Percentiles rank a stretch among this genome's conserved stretches.
phyloP scores from a whole-genome alignment of 768 basidiomycete genomes.

The Calocybe indica region DNA sequence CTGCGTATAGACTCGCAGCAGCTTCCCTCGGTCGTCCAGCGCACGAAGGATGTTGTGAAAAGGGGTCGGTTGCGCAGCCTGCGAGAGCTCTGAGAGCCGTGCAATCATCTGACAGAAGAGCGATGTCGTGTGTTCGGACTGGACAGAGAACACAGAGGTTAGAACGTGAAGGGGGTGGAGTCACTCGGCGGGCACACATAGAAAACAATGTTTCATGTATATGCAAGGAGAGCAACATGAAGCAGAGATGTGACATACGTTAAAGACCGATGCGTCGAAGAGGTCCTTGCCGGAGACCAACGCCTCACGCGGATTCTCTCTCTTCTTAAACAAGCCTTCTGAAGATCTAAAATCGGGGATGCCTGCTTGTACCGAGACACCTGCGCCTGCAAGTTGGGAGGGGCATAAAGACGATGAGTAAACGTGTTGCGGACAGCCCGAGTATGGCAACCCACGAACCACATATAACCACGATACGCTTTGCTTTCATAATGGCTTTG shows the following conservation, averaged over 20 bases:
- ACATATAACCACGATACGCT: slow-evolving; percentile 79
- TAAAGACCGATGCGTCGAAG: slow-evolving; percentile 88
- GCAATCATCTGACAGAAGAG: slow-evolving; percentile 90
- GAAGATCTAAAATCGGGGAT: slow-evolving; percentile 88
- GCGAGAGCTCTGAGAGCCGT: slow-evolving; percentile 67
- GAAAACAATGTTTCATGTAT: too few relatives aligned
- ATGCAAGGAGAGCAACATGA: too few relatives aligned
- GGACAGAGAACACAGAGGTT: slow-evolving; percentile 8
- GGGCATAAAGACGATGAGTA: neutral
- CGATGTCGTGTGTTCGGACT: slow-evolving; percentile 72
- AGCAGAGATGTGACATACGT: slow-evolving; percentile 39
- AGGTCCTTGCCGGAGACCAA: slow-evolving; percentile 79
- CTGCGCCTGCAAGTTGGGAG: slow-evolving; percentile 53
- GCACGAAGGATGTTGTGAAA: slow-evolving; percentile 74
- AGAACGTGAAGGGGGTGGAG: slow-evolving; percentile 1
- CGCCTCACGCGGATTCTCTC: slow-evolving; percentile 68
- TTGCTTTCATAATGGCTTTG: slow-evolving; percentile 71
- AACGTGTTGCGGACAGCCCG: neutral
- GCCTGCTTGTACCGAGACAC: slow-evolving; percentile 81
- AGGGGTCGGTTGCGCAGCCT: slow-evolving; percentile 67
- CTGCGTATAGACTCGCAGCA: slow-evolving; percentile 88
- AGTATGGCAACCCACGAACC: slow-evolving; percentile 42
- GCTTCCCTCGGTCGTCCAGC: slow-evolving; percentile 69
- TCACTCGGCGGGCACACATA: too few relatives aligned
- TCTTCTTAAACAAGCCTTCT: slow-evolving; percentile 77